Base-by-base conservation (phyloP, 129 eudicot species). In the Glebionis coronaria region DNA sequence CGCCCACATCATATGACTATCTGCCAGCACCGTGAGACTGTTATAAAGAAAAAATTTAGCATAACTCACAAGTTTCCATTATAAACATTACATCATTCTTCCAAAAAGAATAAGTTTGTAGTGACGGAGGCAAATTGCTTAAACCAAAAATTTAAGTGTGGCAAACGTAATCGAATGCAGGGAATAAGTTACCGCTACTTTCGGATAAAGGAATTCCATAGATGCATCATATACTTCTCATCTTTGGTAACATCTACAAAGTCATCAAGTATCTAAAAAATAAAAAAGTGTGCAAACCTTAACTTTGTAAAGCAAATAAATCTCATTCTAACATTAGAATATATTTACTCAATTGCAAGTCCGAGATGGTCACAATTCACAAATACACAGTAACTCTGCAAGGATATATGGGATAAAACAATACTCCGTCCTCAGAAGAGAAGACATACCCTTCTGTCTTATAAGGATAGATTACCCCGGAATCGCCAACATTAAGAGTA, bases 1-100 rank as follows among this genome's bases (percentile, higher is more conserved):
- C 27, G 96, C 96, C 98, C 98, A 92, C 7, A 95, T 84, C 75
- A 79, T 78, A 83, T 92, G 98, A 56, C 87, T 82, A 80, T 92
- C 98, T 70, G 98, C 98, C 51, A 88, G 81, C 67, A 92, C 96
- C 75, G 95, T 92, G 87, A 68, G 46, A 78, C 46, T 28, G 40
- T 58, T 35, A 63, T 29, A 67, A 76, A 4, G 29, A 15, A 9
- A 42, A 56, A 4, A 14, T 9, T 28, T 9, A 61, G 42, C 27
- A 4, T 23, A 16, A 21, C 28, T 19, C 42, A 9, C 13, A 19
- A 25, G 19, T 21, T 14, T 1, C 47, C 35, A 53, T 42, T 23
- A 54, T 18, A 69, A 50, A 50, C 5, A 50, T 13, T 2, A 2
- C 9, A 53, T 53, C 28, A 53, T 53, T 53, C 25, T 53, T 53